Conservation (phyloP, 495 filamentous ascomycete genomes). For the Xylaria longipes region DNA sequence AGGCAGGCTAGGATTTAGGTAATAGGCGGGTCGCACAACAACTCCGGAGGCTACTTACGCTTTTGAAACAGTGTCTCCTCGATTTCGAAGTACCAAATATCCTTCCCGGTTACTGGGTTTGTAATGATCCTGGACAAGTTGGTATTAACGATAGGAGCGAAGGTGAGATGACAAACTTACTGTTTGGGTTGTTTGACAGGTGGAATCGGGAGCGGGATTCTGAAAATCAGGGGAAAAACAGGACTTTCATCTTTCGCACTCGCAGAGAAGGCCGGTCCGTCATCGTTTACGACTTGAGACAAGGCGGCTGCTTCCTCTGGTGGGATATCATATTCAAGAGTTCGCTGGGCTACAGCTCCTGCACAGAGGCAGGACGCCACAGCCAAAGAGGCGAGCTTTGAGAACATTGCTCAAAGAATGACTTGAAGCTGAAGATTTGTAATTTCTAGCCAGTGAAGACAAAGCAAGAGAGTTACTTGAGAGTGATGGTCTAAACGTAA, state of each 20-base stretch:
- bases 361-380: conserved; percentile 20
- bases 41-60: neutral
- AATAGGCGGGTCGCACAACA: neutral
- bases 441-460: neutral
- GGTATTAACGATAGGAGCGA: neutral
- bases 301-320: conserved; percentile 13
- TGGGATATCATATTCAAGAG: conserved; percentile 16
- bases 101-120: conserved; percentile 39
- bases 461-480: neutral
- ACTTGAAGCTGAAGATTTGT: neutral
- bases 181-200: conserved; percentile 49
- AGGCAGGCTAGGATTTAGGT: neutral
- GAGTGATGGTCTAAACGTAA: neutral
- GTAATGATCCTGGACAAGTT: conserved; percentile 30
- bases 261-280: neutral
- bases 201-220: conserved; percentile 56
- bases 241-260: conserved; percentile 30
- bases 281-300: neutral
- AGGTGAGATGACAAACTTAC: conserved; percentile 35
- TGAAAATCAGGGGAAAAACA: conserved; percentile 52
- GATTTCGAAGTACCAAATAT: conserved; percentile 54
- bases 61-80: conserved; percentile 53
- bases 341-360: conserved; percentile 17
- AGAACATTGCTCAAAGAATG: conserved; percentile 7
- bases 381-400: conserved; percentile 18